phyloP scores from a whole-genome alignment of 2,329 filamentous ascomycete genomes.

The Cadophora sp. region DNA sequence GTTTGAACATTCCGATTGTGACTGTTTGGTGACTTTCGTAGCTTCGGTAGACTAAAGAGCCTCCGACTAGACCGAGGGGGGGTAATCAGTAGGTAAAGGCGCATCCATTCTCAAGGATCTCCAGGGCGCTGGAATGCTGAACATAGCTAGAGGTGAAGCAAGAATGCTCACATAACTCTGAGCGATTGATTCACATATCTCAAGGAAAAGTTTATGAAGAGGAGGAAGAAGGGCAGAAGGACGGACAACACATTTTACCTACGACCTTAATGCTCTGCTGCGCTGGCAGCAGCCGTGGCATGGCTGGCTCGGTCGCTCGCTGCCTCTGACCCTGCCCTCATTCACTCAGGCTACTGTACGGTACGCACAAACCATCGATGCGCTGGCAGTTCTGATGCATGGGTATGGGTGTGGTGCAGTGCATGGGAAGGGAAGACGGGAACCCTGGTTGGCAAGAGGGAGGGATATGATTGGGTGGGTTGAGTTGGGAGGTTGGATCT shows the following conservation, averaged over 20 bases:
- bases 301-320: too few relatives aligned
- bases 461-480: conserved; percentile 13
- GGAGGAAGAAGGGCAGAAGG: too few relatives aligned
- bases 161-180: too few relatives aligned
- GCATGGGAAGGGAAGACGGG: neutral
- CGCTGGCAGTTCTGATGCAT: conserved; percentile 39
- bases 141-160: too few relatives aligned
- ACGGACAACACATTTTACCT: neutral
- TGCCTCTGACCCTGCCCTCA: too few relatives aligned
- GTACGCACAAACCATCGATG: conserved; percentile 43
- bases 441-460: neutral
- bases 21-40: neutral
- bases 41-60: too few relatives aligned
- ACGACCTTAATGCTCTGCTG: neutral
- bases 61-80: too few relatives aligned
- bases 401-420: conserved; percentile 15
- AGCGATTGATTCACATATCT: too few relatives aligned
- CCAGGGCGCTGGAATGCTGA: too few relatives aligned
- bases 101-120: too few relatives aligned
- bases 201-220: too few relatives aligned
- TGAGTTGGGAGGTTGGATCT: neutral
- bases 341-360: neutral
- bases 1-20: neutral
- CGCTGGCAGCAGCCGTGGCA: neutral
- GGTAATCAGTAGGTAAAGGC: too few relatives aligned